A percentile compares a stretch with the other conserved stretches of the same genome.
phyloP scores from a whole-genome alignment of 495 filamentous ascomycete species.

The Penicillium pancosmium region DNA sequence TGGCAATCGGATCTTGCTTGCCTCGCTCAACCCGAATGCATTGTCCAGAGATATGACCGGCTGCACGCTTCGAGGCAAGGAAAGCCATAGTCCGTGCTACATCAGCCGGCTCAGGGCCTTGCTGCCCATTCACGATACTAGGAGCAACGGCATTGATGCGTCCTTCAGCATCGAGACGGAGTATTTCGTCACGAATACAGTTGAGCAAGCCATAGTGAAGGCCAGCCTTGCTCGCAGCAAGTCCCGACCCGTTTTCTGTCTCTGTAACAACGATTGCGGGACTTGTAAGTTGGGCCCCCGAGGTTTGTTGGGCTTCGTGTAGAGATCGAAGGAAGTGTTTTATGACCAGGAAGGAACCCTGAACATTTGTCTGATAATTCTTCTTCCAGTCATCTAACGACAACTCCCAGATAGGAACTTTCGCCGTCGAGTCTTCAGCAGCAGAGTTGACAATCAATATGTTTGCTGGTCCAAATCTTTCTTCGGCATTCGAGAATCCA shows the following conservation, averaged over 20 bases:
- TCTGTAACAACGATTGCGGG: constrained; percentile 59
- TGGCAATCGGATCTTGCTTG: constrained; percentile 37
- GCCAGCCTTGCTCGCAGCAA: constrained; percentile 54
- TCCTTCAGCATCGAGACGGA: constrained; percentile 50
- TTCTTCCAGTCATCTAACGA: constrained; percentile 54
- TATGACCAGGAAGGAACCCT: constrained; percentile 59
- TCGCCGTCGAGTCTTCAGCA: constrained; percentile 45
- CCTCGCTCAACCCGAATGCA: constrained; percentile 54
- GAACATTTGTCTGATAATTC: constrained; percentile 51
- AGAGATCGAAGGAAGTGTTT: constrained; percentile 57
- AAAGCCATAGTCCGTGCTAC: constrained; percentile 57
- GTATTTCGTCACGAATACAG: constrained; percentile 58
- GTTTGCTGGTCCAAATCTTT: constrained; percentile 55
- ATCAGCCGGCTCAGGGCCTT: constrained; percentile 51
- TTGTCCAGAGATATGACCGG: constrained; percentile 59
- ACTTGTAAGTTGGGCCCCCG: constrained; percentile 45
- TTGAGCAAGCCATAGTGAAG: constrained; percentile 58
- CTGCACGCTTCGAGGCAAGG: constrained; percentile 52
- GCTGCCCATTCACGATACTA: constrained; percentile 28
- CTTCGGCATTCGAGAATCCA: constrained; percentile 42
- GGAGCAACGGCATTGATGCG: constrained; percentile 59
- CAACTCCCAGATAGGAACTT: constrained; percentile 57
- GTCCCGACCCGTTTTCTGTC: constrained; percentile 50
- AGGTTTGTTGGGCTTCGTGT: constrained; percentile 33
- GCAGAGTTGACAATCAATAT: constrained; percentile 57